Evolutionary conservation across 1,284 basidiomycete species (phyloP).

Genomic region (Sporisorium reilianum): DNA sequence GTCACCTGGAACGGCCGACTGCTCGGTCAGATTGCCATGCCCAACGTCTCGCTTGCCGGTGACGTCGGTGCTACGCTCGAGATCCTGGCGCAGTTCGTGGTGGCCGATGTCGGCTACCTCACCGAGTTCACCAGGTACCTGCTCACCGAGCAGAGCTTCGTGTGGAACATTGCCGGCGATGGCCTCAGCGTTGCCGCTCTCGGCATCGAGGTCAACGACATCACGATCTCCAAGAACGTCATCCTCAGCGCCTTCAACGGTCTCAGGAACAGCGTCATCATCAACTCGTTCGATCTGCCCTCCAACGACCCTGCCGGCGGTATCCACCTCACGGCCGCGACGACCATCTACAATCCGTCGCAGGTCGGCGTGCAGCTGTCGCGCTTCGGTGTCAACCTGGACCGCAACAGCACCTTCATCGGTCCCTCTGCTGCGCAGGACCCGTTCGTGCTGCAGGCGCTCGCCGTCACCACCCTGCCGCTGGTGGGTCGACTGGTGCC

Average conservation of each 20-base stretch:
- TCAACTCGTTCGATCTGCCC: conserved; percentile 80
- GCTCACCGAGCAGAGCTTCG: conserved; percentile 78
- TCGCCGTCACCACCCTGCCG: conserved; percentile 74
- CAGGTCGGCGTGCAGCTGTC: conserved; percentile 80
- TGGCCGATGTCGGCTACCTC: conserved; percentile 76
- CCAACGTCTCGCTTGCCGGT: conserved; percentile 71
- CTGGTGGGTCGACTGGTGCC: conserved; percentile 78
- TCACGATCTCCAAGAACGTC: conserved; percentile 76
- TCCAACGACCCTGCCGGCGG: conserved; percentile 81
- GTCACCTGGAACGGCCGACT: conserved; percentile 76
- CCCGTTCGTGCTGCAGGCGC: conserved; percentile 75
- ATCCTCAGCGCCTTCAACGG: conserved; percentile 80
- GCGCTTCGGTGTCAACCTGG: conserved; percentile 77
- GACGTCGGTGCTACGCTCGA: conserved; percentile 78
- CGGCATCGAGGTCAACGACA: conserved; percentile 73
- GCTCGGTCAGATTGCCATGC: conserved; percentile 78
- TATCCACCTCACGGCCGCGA: conserved; percentile 77
- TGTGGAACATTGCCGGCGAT: conserved; percentile 80
- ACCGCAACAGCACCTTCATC: conserved; percentile 74
- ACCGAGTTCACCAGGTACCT: conserved; percentile 78
- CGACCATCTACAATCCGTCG: conserved; percentile 78
- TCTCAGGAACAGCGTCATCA: conserved; percentile 76
- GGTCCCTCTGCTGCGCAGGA: conserved; percentile 75
- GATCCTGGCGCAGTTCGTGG: conserved; percentile 75
- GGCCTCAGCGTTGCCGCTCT: conserved; percentile 75